phyloP scores from a whole-genome alignment of 1,284 basidiomycete genomes.

The Apiotrichum gracile region DNA sequence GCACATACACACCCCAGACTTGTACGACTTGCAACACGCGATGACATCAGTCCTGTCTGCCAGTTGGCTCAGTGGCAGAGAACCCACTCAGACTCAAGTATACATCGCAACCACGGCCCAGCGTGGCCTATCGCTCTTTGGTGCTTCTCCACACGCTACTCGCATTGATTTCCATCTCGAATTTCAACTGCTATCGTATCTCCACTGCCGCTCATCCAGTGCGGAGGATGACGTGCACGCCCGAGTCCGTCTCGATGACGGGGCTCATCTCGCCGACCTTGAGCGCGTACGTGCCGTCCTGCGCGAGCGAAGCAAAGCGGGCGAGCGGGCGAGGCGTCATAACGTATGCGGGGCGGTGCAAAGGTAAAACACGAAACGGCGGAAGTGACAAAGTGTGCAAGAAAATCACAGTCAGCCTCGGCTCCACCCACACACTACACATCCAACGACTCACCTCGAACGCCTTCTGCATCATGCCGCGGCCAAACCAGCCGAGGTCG shows the following conservation, averaged over 20 bases:
- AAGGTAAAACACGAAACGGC: background rate
- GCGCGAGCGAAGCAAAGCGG: background rate
- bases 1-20: too few species aligned
- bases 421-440: background rate
- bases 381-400: too few species aligned
- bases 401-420: too few species aligned
- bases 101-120: too few species aligned
- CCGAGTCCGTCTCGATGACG: slow-evolving; percentile 84
- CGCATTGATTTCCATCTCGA: too few species aligned
- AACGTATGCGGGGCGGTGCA: background rate
- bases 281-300: slow-evolving; percentile 74
- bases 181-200: too few species aligned
- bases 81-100: too few species aligned
- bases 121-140: too few species aligned
- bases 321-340: background rate
- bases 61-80: too few species aligned
- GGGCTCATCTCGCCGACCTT: slow-evolving; percentile 78
- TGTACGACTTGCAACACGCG: too few species aligned
- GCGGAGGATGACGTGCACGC: slow-evolving; percentile 90
- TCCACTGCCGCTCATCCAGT: slow-evolving; percentile 64
- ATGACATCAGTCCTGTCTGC: too few species aligned
- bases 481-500: slow-evolving; percentile 80
- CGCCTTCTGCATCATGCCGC: slow-evolving; percentile 92
- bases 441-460: slow-evolving; percentile 62
- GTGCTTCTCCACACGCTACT: too few species aligned